These are phyloP conservation scores for Fremontodendron californicum DNA, from an alignment of 345 rosid genomes.

Conservation along the genomic window DNA sequence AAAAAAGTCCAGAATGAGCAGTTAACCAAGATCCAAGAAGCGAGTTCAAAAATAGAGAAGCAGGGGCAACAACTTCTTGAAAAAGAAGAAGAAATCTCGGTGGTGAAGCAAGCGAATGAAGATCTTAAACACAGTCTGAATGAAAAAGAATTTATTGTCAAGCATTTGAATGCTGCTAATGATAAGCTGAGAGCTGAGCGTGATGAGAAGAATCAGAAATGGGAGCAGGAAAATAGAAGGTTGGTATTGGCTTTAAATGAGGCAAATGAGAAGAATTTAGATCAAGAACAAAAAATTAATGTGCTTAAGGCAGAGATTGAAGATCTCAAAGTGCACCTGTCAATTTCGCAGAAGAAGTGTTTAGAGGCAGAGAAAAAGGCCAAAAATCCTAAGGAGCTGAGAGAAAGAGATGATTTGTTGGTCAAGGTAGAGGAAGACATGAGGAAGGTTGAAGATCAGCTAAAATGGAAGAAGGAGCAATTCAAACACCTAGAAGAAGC, in stretches of 20 bases:
- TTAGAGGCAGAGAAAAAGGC: slow-evolving; percentile 50
- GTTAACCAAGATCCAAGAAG: slow-evolving; percentile 38
- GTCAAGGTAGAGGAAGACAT: slow-evolving; percentile 53
- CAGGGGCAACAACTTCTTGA: slow-evolving; percentile 42
- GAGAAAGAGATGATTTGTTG: slow-evolving; percentile 54
- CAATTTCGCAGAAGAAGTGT: slow-evolving; percentile 42
- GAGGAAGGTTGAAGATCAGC: slow-evolving; percentile 50
- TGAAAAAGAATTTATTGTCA: slow-evolving; percentile 50
- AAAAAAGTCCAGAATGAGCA: slow-evolving; percentile 50
- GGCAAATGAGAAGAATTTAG: slow-evolving; percentile 53
- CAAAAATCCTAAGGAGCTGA: slow-evolving; percentile 38
- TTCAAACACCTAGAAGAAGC: slow-evolving; percentile 91
- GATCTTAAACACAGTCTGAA: slow-evolving; percentile 42
- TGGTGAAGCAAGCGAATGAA: slow-evolving; percentile 37
- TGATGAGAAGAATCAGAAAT: slow-evolving; percentile 36
- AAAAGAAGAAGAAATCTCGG: slow-evolving; percentile 34
- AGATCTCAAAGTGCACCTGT: slow-evolving; percentile 54
- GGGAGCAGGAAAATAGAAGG: slow-evolving; percentile 49
- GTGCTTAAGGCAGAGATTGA: slow-evolving; percentile 58
- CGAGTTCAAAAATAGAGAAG: slow-evolving; percentile 39
- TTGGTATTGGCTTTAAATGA: slow-evolving; percentile 60
- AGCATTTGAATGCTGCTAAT: slow-evolving; percentile 47
- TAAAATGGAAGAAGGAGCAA: slow-evolving; percentile 96
- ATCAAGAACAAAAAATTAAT: slow-evolving; percentile 50
- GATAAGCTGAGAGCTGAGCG: slow-evolving; percentile 59